Percentiles rank a stretch among this genome's conserved stretches.
Conservation (phyloP, 805 yeast species). For the Nakazawaea ambrosiae region DNA sequence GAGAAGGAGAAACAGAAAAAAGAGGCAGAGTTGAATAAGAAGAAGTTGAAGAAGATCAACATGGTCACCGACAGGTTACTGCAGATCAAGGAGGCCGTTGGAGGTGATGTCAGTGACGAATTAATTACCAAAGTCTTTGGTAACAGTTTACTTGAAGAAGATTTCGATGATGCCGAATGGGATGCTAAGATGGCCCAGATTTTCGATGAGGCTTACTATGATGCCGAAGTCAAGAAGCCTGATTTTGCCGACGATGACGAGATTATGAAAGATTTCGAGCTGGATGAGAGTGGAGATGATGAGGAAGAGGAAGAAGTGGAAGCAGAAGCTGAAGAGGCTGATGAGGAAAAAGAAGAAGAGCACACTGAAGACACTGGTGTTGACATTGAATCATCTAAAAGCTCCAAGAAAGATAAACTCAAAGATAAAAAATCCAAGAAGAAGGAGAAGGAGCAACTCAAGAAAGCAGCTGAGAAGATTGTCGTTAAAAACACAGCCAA, state of each 20-base stretch:
- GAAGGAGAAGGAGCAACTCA: slow-evolving; percentile 54
- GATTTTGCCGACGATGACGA: slow-evolving; percentile 59
- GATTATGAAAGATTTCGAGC: slow-evolving; percentile 32
- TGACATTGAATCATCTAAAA: slow-evolving; percentile 20
- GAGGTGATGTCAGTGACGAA: slow-evolving; percentile 54
- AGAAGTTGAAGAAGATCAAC: slow-evolving; percentile 70
- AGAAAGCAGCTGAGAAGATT: slow-evolving; percentile 65
- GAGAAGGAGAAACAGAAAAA: slow-evolving; percentile 44
- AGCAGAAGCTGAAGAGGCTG: slow-evolving; percentile 4
- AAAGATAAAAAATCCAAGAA: slow-evolving; percentile 48
- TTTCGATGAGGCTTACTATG: slow-evolving; percentile 78
- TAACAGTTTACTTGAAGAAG: slow-evolving; percentile 72
- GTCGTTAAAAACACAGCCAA: slow-evolving; percentile 68
- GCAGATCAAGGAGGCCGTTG: slow-evolving; percentile 61
- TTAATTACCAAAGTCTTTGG: slow-evolving; percentile 61
- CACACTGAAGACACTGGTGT: no score
- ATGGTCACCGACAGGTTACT: slow-evolving; percentile 66
- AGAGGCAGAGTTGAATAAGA: slow-evolving; percentile 57
- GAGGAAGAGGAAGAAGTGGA: slow-evolving; percentile 11
- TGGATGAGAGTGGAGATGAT: slow-evolving; percentile 15
- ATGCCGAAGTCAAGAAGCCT: slow-evolving; percentile 48
- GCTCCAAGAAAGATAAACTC: slow-evolving; percentile 46
- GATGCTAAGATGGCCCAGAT: slow-evolving; percentile 77
- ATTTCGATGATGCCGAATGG: slow-evolving; percentile 89
- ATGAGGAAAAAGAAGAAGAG: slow-evolving; percentile 14